Evolutionary conservation across 805 yeast genomes (phyloP).

Genomic region (Saturnispora ahearnii): DNA sequence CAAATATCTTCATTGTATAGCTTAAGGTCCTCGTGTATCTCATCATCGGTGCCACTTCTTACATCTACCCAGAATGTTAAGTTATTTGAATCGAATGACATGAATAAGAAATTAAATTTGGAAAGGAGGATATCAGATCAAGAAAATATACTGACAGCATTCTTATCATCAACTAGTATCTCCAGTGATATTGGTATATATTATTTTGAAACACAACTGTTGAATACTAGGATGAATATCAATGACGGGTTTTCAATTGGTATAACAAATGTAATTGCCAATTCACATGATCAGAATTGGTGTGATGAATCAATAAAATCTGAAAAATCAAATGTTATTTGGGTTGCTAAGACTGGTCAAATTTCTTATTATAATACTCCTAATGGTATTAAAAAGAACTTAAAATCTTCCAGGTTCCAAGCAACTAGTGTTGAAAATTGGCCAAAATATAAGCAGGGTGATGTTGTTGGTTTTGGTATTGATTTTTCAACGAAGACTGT

Average conservation of each 20-base stretch:
- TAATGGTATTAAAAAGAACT: slow-evolving; percentile 15
- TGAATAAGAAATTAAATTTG: slow-evolving; percentile 2
- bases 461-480: slow-evolving; percentile 77
- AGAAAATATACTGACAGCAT: not conserved
- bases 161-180: not conserved
- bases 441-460: slow-evolving; percentile 44
- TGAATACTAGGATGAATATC: not conserved
- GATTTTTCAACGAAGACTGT: slow-evolving; percentile 54
- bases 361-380: slow-evolving; percentile 30
- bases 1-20: slow-evolving; percentile 5
- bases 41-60: not conserved
- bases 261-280: not conserved
- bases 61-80: slow-evolving; percentile 3
- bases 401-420: not conserved
- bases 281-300: not conserved
- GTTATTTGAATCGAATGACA: not conserved
- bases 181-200: not conserved
- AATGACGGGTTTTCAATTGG: slow-evolving; percentile 6
- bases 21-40: slow-evolving; percentile 2
- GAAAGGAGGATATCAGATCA: slow-evolving; percentile 5
- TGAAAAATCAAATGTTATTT: slow-evolving; percentile 31
- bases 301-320: slow-evolving; percentile 6
- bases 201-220: slow-evolving; percentile 2
- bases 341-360: slow-evolving; percentile 45
- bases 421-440: slow-evolving; percentile 14